Evolutionary conservation across 2,329 filamentous ascomycete species (phyloP).

Genomic region (Sporothrix variecibatus): DNA sequence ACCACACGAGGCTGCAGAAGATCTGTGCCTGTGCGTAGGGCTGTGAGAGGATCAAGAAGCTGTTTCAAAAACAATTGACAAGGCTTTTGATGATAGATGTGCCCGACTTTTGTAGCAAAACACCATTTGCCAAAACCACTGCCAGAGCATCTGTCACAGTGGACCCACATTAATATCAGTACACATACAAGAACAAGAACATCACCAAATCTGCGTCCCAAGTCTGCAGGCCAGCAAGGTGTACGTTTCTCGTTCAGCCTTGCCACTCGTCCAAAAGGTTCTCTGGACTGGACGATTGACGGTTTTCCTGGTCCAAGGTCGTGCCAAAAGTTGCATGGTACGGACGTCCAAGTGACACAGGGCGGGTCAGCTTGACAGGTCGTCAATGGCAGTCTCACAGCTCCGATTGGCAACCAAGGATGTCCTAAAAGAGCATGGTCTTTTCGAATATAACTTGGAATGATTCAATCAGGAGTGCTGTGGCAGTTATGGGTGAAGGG

Average conservation of each 20-base stretch:
- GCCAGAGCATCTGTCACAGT: background rate
- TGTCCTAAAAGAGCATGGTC: background rate
- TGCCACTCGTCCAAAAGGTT: background rate
- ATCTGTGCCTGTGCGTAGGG: background rate
- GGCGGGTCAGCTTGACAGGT: background rate
- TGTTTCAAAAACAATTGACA: background rate
- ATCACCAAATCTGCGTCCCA: background rate
- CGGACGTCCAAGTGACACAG: background rate
- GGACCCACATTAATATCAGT: background rate
- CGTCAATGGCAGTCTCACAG: background rate
- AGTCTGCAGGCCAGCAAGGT: background rate
- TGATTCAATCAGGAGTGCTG: too few species aligned
- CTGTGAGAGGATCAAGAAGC: background rate
- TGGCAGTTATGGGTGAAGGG: too few species aligned
- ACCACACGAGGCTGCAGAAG: constrained; percentile 8
- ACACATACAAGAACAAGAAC: background rate
- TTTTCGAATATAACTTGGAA: too few species aligned
- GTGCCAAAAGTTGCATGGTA: background rate
- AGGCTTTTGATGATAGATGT: too few species aligned
- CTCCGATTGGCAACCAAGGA: background rate
- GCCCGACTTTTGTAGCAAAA: background rate
- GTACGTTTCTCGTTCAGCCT: background rate
- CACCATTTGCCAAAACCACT: background rate
- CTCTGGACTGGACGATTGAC: background rate
- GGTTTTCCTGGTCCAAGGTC: background rate